Percentiles rank a stretch among this genome's conserved stretches.
Conservation (phyloP, 768 basidiomycete genomes). For the Suillus subalutaceus region DNA sequence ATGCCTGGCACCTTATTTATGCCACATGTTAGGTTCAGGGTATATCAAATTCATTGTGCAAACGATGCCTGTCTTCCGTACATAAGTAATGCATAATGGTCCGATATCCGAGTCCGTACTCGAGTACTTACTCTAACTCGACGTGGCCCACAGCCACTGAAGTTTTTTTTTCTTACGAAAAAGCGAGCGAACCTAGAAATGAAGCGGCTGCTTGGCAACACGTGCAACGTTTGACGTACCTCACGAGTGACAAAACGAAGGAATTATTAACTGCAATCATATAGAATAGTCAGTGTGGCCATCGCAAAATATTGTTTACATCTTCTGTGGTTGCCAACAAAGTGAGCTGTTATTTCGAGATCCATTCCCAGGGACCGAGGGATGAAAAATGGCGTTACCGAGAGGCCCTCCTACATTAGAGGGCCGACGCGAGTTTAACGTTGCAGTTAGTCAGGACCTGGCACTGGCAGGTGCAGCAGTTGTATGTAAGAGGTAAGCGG, state of each 20-base stretch:
- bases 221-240: neutral
- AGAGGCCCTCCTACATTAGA: neutral
- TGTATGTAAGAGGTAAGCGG: conserved; percentile 2
- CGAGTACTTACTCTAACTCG: neutral
- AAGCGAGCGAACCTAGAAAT: neutral
- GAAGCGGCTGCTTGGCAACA: neutral
- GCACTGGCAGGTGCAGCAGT: neutral
- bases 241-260: neutral
- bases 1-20: neutral
- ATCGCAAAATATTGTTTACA: neutral
- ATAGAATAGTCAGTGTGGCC: neutral
- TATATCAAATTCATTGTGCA: neutral
- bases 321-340: neutral
- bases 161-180: neutral
- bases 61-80: neutral
- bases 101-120: neutral
- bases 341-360: neutral
- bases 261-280: neutral
- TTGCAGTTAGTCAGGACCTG: neutral
- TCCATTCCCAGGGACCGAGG: neutral
- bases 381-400: neutral
- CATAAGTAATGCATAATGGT: neutral
- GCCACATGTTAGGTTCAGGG: neutral
- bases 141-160: neutral
- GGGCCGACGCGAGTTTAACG: neutral